Conservation (phyloP, 345 rosid species). For the Heritiera fomes region DNA sequence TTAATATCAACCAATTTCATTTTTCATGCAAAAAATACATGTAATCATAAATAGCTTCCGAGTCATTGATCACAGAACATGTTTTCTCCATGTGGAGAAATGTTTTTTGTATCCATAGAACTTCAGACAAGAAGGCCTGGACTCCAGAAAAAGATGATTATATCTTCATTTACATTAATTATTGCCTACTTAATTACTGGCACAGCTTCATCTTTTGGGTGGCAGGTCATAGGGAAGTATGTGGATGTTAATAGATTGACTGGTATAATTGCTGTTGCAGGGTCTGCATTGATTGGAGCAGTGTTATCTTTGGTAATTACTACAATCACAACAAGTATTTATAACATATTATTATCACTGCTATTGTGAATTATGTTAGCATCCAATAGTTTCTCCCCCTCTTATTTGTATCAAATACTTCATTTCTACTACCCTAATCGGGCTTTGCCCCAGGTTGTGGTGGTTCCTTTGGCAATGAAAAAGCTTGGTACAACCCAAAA, state of each 20-base stretch:
- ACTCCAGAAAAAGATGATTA: no score
- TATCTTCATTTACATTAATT: background rate
- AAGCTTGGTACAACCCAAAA: slow-evolving; percentile 5
- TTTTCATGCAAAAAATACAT: background rate
- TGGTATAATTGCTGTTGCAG: slow-evolving; percentile 24
- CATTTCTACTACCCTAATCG: background rate
- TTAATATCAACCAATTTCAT: background rate
- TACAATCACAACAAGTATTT: background rate
- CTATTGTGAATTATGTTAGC: background rate
- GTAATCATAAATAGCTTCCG: background rate
- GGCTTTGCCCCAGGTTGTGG: slow-evolving; percentile 19
- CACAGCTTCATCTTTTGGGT: slow-evolving; percentile 8
- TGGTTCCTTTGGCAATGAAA: slow-evolving; percentile 29
- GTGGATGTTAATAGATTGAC: slow-evolving; percentile 20
- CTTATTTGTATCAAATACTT: background rate
- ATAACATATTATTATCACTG: background rate
- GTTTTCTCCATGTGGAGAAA: no score
- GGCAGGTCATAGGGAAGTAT: slow-evolving; percentile 30
- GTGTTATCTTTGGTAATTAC: slow-evolving; percentile 34
- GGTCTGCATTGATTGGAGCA: slow-evolving; percentile 28
- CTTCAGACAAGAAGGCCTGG: no score
- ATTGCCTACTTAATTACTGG: background rate
- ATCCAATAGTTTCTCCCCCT: background rate
- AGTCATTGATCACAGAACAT: background rate
- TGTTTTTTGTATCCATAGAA: no score